These are phyloP conservation scores for Phlyctochytrium bullatum DNA, from an alignment of 192 early-diverging fungal genomes.

Conservation along the genomic window DNA sequence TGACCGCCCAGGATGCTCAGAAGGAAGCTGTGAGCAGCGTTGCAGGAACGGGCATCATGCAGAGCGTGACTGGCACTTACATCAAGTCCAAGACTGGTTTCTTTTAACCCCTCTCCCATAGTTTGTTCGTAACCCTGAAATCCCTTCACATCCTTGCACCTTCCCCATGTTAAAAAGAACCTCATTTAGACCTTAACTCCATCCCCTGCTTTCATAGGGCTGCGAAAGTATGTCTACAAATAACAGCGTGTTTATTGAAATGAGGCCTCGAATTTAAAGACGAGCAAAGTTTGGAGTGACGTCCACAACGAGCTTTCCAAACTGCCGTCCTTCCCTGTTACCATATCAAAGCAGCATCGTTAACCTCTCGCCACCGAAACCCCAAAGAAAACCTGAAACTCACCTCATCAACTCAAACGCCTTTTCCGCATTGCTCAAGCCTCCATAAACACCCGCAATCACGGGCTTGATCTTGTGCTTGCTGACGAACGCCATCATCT, in stretches of 20 bases:
- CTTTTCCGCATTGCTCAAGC: conserved; percentile 15
- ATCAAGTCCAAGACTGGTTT: conserved; percentile 10
- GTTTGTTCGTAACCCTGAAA: neutral
- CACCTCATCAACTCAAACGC: conserved; percentile 33
- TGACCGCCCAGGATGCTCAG: conserved; percentile 18
- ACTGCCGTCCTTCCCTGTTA: too few relatives aligned
- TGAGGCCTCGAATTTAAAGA: too few relatives aligned
- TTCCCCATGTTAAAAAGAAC: neutral
- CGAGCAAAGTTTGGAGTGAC: too few relatives aligned
- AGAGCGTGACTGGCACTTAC: neutral
- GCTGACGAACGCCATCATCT: conserved; percentile 61
- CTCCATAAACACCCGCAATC: conserved; percentile 17
- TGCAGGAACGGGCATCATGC: conserved; percentile 11
- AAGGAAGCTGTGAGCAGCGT: conserved; percentile 19
- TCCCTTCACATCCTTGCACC: neutral
- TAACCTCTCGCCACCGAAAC: too few relatives aligned
- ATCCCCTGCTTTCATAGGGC: too few relatives aligned
- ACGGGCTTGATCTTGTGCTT: conserved; percentile 57
- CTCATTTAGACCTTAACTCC: neutral
- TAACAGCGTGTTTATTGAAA: too few relatives aligned
- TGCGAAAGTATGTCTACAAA: too few relatives aligned
- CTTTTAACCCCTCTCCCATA: conserved; percentile 10
- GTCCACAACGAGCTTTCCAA: too few relatives aligned
- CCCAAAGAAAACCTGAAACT: neutral
- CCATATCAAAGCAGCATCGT: too few relatives aligned